phyloP scores from a whole-genome alignment of 495 filamentous ascomycete species.

The Aspergillus indologenus region DNA sequence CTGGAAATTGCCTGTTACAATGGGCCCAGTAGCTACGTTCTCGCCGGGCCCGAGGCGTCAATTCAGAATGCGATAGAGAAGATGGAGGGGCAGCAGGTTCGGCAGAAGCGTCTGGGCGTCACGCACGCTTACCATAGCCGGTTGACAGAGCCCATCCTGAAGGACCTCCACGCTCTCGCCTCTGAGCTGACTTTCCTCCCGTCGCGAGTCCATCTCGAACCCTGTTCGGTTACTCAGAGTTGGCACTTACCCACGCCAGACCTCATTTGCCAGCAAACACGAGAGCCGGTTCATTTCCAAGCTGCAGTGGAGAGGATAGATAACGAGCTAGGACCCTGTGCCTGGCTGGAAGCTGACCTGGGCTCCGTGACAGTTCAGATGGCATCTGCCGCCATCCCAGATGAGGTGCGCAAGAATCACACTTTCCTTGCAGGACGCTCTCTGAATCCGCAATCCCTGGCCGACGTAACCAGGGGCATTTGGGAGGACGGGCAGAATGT shows the following conservation, averaged over 20 bases:
- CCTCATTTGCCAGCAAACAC: conserved; percentile 44
- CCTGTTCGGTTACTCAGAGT: too few species aligned
- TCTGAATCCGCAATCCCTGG: conserved; percentile 28
- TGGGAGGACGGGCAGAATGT: conserved; percentile 43
- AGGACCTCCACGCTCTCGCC: conserved; percentile 24
- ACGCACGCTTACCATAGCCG: conserved; percentile 52
- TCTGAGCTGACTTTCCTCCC: conserved; percentile 23
- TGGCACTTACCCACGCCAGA: too few species aligned
- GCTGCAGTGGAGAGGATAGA: conserved; percentile 43
- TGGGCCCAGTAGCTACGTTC: conserved; percentile 38
- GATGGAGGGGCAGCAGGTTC: conserved; percentile 14
- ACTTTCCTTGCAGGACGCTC: too few species aligned
- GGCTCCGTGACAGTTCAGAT: conserved; percentile 43
- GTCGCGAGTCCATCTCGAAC: conserved; percentile 33
- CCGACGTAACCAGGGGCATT: conserved; percentile 37
- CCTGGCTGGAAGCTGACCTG: conserved; percentile 51
- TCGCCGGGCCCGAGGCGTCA: conserved; percentile 36
- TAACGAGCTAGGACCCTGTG: conserved; percentile 23
- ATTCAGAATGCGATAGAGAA: conserved; percentile 23
- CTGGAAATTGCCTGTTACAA: conserved; percentile 16
- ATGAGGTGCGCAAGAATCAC: conserved; percentile 21
- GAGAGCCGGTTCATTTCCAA: conserved; percentile 48
- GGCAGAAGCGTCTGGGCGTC: conserved; percentile 39
- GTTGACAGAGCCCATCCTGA: conserved; percentile 37
- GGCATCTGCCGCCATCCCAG: conserved; percentile 30